These are phyloP conservation scores for Pichia eremophila DNA, from an alignment of 805 yeast genomes.

Conservation along the genomic window DNA sequence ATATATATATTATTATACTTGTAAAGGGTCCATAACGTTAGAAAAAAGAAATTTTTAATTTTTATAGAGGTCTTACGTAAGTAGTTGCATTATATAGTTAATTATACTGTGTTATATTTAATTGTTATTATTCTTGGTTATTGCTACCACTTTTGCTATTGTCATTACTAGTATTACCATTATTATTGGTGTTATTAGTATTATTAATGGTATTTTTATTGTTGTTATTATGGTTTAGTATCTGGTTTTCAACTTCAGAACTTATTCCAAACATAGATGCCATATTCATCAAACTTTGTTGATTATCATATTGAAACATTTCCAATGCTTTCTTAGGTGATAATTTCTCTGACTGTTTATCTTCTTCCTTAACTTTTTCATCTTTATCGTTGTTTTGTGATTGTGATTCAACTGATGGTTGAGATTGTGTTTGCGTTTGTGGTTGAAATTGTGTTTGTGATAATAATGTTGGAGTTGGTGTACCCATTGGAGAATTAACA, in stretches of 20 bases:
- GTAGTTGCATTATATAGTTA: too few species aligned
- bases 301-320: constrained; percentile 2
- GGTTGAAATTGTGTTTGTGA: too few species aligned
- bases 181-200: too few species aligned
- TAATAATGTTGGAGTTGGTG: not conserved
- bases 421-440: not conserved
- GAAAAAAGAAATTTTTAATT: too few species aligned
- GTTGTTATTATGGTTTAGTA: not conserved
- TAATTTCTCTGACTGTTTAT: not conserved
- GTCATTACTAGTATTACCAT: too few species aligned
- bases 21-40: too few species aligned
- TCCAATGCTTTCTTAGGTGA: not conserved
- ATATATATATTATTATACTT: too few species aligned
- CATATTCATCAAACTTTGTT: constrained; percentile 4
- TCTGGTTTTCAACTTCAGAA: not conserved
- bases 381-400: not conserved
- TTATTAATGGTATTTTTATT: too few species aligned
- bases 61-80: too few species aligned
- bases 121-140: too few species aligned
- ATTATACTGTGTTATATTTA: too few species aligned
- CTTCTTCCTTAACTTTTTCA: not conserved
- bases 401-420: not conserved
- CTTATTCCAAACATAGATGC: constrained; percentile 2
- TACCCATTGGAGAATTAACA: not conserved
- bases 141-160: too few species aligned